Evolutionary conservation across 331 rosid species (phyloP).

Genomic region (Pyrus hybrid): DNA sequence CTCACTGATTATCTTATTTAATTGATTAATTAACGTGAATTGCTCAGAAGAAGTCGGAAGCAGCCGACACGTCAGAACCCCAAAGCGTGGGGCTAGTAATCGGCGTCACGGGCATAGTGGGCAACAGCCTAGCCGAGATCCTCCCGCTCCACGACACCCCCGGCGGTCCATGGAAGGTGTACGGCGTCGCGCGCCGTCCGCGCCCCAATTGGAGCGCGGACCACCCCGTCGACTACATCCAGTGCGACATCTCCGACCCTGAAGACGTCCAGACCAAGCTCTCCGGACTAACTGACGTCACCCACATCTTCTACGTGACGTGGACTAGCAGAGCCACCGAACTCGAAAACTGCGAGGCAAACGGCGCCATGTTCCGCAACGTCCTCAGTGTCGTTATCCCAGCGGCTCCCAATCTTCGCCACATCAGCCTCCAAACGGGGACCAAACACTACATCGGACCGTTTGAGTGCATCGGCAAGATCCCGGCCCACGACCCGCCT

Average conservation of each 20-base stretch:
- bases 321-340: slow-evolving; percentile 46
- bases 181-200: slow-evolving; percentile 64
- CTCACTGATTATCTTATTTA: too few relatives aligned
- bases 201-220: slow-evolving; percentile 55
- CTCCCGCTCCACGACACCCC: slow-evolving; percentile 60
- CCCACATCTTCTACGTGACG: slow-evolving; percentile 53
- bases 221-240: slow-evolving; percentile 50
- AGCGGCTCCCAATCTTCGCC: slow-evolving; percentile 48
- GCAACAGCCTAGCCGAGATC: slow-evolving; percentile 67
- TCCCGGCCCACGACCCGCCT: slow-evolving; percentile 38
- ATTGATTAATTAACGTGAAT: neutral
- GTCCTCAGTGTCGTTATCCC: slow-evolving; percentile 45
- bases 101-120: slow-evolving; percentile 65
- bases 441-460: slow-evolving; percentile 42
- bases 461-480: slow-evolving; percentile 25
- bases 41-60: slow-evolving; percentile 40
- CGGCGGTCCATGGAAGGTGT: slow-evolving; percentile 67
- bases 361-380: slow-evolving; percentile 50
- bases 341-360: slow-evolving; percentile 41
- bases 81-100: slow-evolving; percentile 48
- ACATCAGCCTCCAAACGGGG: slow-evolving; percentile 55
- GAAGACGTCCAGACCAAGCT: slow-evolving; percentile 44
- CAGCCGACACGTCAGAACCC: slow-evolving; percentile 24
- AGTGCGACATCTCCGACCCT: slow-evolving; percentile 55
- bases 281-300: slow-evolving; percentile 40